These are phyloP conservation scores for Ceratocystis destructans DNA, from an alignment of 2,329 filamentous ascomycete genomes.

Conservation along the genomic window DNA sequence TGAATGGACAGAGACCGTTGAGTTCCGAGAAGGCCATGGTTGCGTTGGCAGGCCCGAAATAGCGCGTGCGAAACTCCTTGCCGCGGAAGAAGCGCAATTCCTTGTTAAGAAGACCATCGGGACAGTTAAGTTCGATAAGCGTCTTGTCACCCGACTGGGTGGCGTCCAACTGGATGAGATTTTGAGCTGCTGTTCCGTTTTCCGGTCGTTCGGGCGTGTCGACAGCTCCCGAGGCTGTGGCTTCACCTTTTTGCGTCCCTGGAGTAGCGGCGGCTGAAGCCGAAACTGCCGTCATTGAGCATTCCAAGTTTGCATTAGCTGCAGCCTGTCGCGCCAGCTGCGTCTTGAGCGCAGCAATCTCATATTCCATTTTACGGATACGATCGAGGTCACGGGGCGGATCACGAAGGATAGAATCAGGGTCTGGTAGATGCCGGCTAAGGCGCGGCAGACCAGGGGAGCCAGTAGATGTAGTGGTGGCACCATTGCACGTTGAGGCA, in stretches of 20 bases:
- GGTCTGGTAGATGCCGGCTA: conserved; percentile 23
- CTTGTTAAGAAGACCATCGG: conserved; percentile 28
- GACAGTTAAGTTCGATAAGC: conserved; percentile 30
- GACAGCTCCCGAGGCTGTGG: conserved; percentile 25
- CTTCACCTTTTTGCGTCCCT: conserved; percentile 32
- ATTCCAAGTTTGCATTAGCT: conserved; percentile 28
- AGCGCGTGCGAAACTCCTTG: conserved; percentile 46
- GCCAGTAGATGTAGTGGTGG: conserved; percentile 21
- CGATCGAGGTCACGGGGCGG: conserved; percentile 40
- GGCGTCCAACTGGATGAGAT: conserved; percentile 24
- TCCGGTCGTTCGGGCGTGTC: background rate
- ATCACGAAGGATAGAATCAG: conserved; percentile 28
- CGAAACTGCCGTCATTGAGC: conserved; percentile 32
- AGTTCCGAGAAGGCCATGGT: conserved; percentile 47
- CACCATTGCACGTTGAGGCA: background rate
- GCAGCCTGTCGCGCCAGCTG: conserved; percentile 34
- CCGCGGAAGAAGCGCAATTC: conserved; percentile 45
- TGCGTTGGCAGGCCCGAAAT: conserved; percentile 47
- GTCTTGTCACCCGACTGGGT: conserved; percentile 25
- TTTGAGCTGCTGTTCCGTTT: conserved; percentile 2
- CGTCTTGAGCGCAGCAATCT: conserved; percentile 43
- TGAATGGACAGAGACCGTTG: conserved; percentile 44
- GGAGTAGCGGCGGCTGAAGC: conserved; percentile 16
- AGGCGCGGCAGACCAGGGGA: conserved; percentile 33
- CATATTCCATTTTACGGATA: conserved; percentile 45